phyloP scores from a whole-genome alignment of 257 asterid genomes.

The Solanum paucissectum region DNA sequence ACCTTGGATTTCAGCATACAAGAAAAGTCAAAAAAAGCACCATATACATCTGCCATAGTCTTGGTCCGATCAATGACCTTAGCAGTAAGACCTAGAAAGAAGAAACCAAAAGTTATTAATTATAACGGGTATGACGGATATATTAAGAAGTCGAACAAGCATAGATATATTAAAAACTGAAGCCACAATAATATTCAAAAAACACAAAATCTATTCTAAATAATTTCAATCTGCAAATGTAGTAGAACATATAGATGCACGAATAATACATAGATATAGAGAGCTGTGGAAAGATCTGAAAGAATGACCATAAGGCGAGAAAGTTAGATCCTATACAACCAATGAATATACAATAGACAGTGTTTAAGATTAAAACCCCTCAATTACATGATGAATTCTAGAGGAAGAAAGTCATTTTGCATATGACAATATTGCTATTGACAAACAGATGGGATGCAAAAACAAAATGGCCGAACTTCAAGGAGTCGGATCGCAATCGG shows the following conservation, averaged over 20 bases:
- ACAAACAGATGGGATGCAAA: background rate
- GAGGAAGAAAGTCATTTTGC: background rate
- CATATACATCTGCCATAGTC: conserved; percentile 80
- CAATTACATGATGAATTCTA: background rate
- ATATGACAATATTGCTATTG: background rate
- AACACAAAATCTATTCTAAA: background rate
- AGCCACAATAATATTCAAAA: background rate
- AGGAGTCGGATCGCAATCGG: background rate
- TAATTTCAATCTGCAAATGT: background rate
- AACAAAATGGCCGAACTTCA: background rate
- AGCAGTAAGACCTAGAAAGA: conserved; percentile 77
- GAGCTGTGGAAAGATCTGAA: background rate
- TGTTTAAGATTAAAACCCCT: background rate
- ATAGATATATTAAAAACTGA: background rate
- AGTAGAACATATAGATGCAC: background rate
- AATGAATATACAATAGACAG: background rate
- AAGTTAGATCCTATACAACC: background rate
- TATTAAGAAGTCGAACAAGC: background rate
- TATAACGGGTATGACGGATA: background rate
- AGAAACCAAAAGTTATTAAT: conserved; percentile 1
- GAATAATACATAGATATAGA: background rate
- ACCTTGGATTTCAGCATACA: conserved; percentile 86
- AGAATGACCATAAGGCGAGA: background rate
- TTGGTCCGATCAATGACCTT: conserved; percentile 68
- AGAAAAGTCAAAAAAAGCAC: conserved; percentile 84